These are phyloP conservation scores for Kwoniella bestiolae DNA, from an alignment of 768 basidiomycete species.

Conservation along the genomic window DNA sequence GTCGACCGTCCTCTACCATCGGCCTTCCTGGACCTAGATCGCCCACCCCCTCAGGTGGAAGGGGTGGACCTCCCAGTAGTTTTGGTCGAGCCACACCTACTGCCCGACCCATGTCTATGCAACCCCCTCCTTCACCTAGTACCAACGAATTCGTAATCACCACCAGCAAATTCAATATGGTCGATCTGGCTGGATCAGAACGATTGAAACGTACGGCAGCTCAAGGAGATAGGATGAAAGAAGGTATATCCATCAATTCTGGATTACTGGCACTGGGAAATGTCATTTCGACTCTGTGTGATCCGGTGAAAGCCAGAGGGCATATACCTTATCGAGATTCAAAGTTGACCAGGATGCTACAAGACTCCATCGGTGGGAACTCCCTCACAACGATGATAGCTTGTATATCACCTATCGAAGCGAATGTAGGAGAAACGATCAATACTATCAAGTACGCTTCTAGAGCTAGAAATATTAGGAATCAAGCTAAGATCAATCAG, in stretches of 20 bases:
- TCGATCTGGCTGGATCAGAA: conserved; percentile 96
- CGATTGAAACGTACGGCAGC: conserved; percentile 95
- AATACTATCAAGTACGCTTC: conserved; percentile 86
- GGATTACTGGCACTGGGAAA: conserved; percentile 95
- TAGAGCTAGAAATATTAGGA: conserved; percentile 96
- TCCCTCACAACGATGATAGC: conserved; percentile 99
- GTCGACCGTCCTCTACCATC: conserved; percentile 48
- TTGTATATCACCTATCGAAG: conserved; percentile 94
- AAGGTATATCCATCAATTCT: conserved; percentile 98
- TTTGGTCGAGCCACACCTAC: conserved; percentile 26
- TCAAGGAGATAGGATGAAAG: conserved; percentile 93
- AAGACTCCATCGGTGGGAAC: conserved; percentile 82
- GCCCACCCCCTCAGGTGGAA: conserved; percentile 43
- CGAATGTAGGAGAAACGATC: conserved; percentile 90
- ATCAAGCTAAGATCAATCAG: conserved; percentile 86
- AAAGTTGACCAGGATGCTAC: conserved; percentile 90
- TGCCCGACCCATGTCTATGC: conserved; percentile 68
- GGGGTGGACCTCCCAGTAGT: conserved; percentile 39
- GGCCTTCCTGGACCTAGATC: conserved; percentile 36
- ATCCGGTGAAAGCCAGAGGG: conserved; percentile 83
- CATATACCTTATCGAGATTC: conserved; percentile 98
- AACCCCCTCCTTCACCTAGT: conserved; percentile 59
- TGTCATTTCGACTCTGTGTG: conserved; percentile 75
- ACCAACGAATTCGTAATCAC: conserved; percentile 84
- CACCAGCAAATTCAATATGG: conserved; percentile 96